Percentiles rank a stretch among this genome's conserved stretches.
Conservation (phyloP, 1,284 basidiomycete genomes). For the Malassezia obtusa region DNA sequence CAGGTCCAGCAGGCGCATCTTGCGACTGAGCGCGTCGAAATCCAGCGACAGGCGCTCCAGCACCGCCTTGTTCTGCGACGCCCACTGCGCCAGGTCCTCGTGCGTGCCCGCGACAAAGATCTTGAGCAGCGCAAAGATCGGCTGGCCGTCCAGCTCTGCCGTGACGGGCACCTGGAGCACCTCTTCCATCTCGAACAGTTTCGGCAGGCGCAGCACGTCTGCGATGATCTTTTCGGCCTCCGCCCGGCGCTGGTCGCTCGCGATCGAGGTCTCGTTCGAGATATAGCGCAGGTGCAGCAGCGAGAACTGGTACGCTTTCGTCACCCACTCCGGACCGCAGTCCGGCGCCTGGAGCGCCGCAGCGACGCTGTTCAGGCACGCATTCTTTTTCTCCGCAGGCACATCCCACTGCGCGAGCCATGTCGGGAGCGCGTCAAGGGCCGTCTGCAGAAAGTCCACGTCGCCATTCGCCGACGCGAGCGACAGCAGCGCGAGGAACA, state of each 20-base stretch:
- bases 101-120: slow-evolving; percentile 35
- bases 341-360: slow-evolving; percentile 29
- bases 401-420: slow-evolving; percentile 44
- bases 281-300: slow-evolving; percentile 41
- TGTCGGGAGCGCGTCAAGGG: slow-evolving; percentile 28
- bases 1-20: slow-evolving; percentile 43
- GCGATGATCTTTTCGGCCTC: slow-evolving; percentile 35
- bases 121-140: slow-evolving; percentile 32
- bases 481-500: slow-evolving; percentile 32
- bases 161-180: slow-evolving; percentile 32
- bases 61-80: slow-evolving; percentile 6
- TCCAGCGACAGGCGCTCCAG: slow-evolving; percentile 21
- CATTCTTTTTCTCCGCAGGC: slow-evolving; percentile 23
- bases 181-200: slow-evolving; percentile 42
- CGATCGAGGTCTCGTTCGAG: slow-evolving; percentile 15
- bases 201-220: slow-evolving; percentile 34
- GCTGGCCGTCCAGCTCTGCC: slow-evolving; percentile 22
- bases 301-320: slow-evolving; percentile 34
- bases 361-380: slow-evolving; percentile 29
- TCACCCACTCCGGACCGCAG: slow-evolving; percentile 26
- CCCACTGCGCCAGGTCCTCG: slow-evolving; percentile 27
- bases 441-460: slow-evolving; percentile 33
- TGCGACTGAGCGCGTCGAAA: slow-evolving; percentile 25
- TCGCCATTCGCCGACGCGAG: slow-evolving; percentile 40
- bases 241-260: slow-evolving; percentile 13